phyloP scores from a whole-genome alignment of 2,329 filamentous ascomycete genomes.

The Huntiella moniliformis region DNA sequence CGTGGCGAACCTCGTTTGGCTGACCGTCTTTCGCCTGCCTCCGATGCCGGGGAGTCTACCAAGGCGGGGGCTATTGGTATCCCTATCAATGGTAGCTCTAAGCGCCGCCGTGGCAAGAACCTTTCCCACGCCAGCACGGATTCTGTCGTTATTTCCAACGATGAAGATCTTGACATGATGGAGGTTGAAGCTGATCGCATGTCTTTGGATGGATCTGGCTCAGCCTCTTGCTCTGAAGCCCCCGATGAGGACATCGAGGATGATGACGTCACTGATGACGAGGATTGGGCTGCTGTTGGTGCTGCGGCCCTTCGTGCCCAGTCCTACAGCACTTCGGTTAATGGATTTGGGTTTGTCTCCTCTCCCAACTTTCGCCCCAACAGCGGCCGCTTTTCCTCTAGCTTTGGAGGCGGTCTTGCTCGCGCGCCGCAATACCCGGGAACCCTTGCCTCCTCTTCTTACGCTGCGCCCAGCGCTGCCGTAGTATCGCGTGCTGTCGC shows the following conservation, averaged over 20 bases:
- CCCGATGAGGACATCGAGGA: slow-evolving; percentile 47
- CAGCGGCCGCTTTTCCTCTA: slow-evolving; percentile 29
- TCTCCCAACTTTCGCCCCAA: slow-evolving; percentile 31
- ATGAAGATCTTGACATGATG: slow-evolving; percentile 49
- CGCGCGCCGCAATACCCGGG: slow-evolving; percentile 25
- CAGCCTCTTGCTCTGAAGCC: slow-evolving; percentile 59
- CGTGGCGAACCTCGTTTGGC: slow-evolving; percentile 41
- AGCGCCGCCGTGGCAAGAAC: slow-evolving; percentile 24
- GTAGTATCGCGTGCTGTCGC: not conserved
- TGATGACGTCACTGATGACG: slow-evolving; percentile 79
- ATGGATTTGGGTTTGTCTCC: slow-evolving; percentile 20
- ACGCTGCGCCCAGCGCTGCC: not conserved
- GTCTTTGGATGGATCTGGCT: slow-evolving; percentile 57
- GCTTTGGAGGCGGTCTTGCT: slow-evolving; percentile 28
- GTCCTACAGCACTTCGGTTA: slow-evolving; percentile 38
- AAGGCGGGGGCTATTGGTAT: slow-evolving; percentile 29
- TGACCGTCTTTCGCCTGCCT: slow-evolving; percentile 18
- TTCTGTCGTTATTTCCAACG: slow-evolving; percentile 58
- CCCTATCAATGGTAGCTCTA: slow-evolving; percentile 30
- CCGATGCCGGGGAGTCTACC: slow-evolving; percentile 17
- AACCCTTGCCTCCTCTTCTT: slow-evolving; percentile 13
- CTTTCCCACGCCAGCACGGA: slow-evolving; percentile 43
- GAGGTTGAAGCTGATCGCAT: slow-evolving; percentile 88
- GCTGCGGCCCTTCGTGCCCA: slow-evolving; percentile 61
- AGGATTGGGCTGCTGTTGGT: slow-evolving; percentile 85